A percentile compares a stretch with the other conserved stretches of the same genome.
These are phyloP conservation scores for Ceriops zippeliana DNA, from an alignment of 345 rosid genomes.

Conservation along the genomic window DNA sequence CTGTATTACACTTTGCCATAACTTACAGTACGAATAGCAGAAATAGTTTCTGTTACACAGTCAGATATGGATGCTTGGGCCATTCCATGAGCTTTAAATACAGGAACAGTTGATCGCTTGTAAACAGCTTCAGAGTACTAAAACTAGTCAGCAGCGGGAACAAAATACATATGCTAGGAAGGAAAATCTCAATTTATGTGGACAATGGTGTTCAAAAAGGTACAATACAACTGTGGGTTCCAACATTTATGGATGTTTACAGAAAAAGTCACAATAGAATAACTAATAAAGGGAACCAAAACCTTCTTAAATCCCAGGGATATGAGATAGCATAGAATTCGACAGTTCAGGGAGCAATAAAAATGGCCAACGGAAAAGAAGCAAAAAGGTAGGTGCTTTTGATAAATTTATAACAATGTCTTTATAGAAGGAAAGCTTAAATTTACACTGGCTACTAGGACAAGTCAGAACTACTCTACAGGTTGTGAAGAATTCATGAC, in stretches of 20 bases:
- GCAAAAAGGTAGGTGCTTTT: no score
- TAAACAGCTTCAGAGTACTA: conserved; percentile 53
- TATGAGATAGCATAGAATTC: not conserved
- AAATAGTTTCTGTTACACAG: conserved; percentile 85
- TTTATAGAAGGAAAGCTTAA: no score
- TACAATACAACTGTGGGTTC: not conserved
- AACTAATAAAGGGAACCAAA: not conserved
- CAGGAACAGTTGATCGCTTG: conserved; percentile 84
- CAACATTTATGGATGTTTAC: conserved; percentile 1
- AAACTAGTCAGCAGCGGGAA: conserved; percentile 28
- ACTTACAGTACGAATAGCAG: conserved; percentile 92
- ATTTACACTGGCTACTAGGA: no score
- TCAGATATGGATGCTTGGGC: conserved; percentile 92
- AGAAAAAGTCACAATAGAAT: conserved; percentile 5
- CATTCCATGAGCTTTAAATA: conserved; percentile 81
- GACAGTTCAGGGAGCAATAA: no score
- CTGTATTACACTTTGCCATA: conserved; percentile 8
- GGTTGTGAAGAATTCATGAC: no score
- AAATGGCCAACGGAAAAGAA: no score
- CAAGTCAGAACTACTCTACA: no score
- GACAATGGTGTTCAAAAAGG: not conserved
- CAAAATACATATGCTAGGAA: conserved; percentile 11
- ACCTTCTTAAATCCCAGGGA: not conserved
- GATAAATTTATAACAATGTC: no score
- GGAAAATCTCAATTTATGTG: not conserved